phyloP scores from a whole-genome alignment of 108 stramenopile species.

The Conticribra guillardii region DNA sequence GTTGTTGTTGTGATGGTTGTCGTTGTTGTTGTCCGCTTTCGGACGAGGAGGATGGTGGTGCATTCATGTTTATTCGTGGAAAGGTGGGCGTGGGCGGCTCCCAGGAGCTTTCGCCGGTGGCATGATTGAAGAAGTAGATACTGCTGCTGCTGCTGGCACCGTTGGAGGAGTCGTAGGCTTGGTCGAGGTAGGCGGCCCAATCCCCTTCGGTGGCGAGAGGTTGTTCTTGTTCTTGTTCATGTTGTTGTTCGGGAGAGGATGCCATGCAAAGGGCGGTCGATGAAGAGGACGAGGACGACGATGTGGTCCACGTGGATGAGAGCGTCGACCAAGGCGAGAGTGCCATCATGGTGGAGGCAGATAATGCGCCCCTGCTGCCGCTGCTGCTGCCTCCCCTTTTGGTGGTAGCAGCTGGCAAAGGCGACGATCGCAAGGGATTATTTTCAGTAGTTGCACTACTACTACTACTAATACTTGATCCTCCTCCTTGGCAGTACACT shows the following conservation, averaged over 20 bases:
- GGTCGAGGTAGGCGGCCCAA: not conserved
- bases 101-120: conserved; percentile 50
- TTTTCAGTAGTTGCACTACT: too few relatives aligned
- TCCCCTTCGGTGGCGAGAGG: not conserved
- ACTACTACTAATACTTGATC: too few relatives aligned
- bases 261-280: not conserved
- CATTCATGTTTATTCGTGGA: conserved; percentile 15
- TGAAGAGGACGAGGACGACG: not conserved
- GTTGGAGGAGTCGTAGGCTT: not conserved
- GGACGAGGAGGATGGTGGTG: not conserved
- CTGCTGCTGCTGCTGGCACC: not conserved
- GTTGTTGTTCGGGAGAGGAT: not conserved
- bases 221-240: not conserved
- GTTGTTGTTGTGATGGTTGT: not conserved
- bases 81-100: conserved; percentile 42
- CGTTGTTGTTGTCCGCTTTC: conserved; percentile 5
- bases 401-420: not conserved
- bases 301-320: not conserved
- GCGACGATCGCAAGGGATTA: not conserved
- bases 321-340: not conserved
- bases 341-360: too few relatives aligned
- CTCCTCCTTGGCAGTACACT: too few relatives aligned
- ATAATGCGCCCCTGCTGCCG: too few relatives aligned
- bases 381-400: too few relatives aligned
- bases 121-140: conserved; percentile 49